phyloP scores from a whole-genome alignment of 2,329 filamentous ascomycete genomes.

The Aspergillus calidoustus region DNA sequence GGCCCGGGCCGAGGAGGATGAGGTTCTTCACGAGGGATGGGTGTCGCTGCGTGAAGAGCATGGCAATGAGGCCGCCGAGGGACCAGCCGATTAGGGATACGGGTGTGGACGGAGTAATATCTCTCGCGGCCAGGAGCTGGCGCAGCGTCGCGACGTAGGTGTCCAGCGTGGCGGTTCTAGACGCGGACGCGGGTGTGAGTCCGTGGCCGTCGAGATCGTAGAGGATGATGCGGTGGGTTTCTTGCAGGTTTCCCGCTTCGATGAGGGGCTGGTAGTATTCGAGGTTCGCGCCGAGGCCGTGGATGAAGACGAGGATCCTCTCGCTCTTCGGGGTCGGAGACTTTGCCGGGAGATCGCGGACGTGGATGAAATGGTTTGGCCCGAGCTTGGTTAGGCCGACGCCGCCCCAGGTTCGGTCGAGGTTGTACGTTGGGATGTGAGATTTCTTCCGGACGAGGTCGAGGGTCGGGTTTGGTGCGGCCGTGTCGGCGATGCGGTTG shows the following conservation, averaged over 20 bases:
- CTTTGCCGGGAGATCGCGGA: not conserved
- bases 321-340: not conserved
- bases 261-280: not conserved
- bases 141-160: not conserved
- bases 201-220: not conserved
- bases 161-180: not conserved
- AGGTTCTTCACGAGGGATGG: not conserved
- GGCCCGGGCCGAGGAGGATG: not conserved
- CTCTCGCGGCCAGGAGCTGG: not conserved
- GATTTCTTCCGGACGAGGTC: not conserved
- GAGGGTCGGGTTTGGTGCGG: not conserved
- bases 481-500: not conserved
- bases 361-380: not conserved
- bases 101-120: not conserved
- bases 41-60: not conserved
- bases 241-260: not conserved
- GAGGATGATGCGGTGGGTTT: not conserved
- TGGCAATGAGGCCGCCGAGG: not conserved
- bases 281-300: not conserved
- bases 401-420: not conserved
- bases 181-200: not conserved
- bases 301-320: not conserved
- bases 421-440: not conserved
- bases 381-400: not conserved
- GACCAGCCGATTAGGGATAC: not conserved